These are phyloP conservation scores for Melaleuca quinquenervia DNA, from an alignment of 345 rosid genomes.

Conservation along the genomic window DNA sequence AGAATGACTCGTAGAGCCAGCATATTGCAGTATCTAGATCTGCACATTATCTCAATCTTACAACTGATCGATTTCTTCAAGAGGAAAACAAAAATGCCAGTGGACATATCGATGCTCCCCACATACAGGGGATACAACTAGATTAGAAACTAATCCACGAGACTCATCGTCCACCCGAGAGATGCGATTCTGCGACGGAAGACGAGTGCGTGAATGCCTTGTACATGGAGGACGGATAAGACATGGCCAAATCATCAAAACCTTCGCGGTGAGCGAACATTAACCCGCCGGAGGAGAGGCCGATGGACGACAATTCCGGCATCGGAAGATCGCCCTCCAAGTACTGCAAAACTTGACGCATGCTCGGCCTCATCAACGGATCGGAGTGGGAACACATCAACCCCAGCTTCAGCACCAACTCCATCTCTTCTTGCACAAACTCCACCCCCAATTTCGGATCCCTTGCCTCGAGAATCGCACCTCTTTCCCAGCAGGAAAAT, in stretches of 20 bases:
- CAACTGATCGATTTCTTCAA: neutral
- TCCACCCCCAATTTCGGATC: conserved; percentile 25
- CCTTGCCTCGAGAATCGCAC: conserved; percentile 11
- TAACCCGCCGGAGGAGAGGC: neutral
- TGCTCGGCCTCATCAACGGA: conserved; percentile 24
- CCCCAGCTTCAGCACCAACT: conserved; percentile 32
- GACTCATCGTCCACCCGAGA: neutral
- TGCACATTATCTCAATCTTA: neutral
- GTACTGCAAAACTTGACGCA: conserved; percentile 11
- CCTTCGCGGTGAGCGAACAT: neutral
- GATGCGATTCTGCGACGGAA: neutral
- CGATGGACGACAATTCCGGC: neutral
- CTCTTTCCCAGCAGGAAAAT: conserved; percentile 19
- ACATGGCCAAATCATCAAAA: neutral
- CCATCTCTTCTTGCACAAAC: conserved; percentile 15
- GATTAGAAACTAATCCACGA: neutral
- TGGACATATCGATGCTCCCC: neutral
- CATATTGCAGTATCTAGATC: neutral
- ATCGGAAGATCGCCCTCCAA: conserved; percentile 1
- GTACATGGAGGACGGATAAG: neutral
- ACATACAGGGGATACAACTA: neutral
- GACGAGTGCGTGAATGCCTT: neutral
- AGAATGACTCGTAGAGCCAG: neutral
- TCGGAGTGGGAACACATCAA: conserved; percentile 21
- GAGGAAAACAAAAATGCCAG: neutral